Evolutionary conservation across 352 stramenopile species (phyloP), one percentile per base, ranked within the genome.

Genomic region (Globisporangium takayamanum): DNA sequence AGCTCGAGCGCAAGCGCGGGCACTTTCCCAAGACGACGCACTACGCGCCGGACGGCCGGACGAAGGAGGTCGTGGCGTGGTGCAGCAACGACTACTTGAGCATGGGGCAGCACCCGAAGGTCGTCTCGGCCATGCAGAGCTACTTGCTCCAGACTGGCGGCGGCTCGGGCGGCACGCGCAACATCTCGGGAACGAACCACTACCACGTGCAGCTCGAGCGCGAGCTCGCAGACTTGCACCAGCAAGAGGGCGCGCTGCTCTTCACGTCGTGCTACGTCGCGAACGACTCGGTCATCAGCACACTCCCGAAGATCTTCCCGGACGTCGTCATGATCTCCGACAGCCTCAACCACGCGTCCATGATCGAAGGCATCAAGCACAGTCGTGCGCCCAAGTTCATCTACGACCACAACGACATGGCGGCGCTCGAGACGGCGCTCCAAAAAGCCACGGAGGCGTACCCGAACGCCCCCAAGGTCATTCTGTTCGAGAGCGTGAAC

Each of bases 101-200:
- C 60, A 96, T 97, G 88, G 87, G 88, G 11, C 87, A 97, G 64
- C 72, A 97, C 68, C 87, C 87, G 3, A 89, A 87, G 60, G 88
- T 97, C 16, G 74, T 96, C 45, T 68, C 59, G 0, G 77, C 88
- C 8, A 95, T 96, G 86, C 75, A 94, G 44, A 73, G 89, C 50
- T 93, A 83, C 52, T 60, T 95, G 3, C 66, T 88, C 52, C 87
- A 93, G 73, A 88, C 78, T 0, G 88, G 88, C 20, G 85, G 80
- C 20, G 88, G 88, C 28, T 85, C 84, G 8, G 87, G 88, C 53
- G 87, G 87, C 53, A 96, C 87, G 15, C 86, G 88, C 46, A 96
- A 96, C 73, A 97, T 97, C 60, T 92, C 79, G 22, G 88, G 88
- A 62, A 97, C 88, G 10, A 96, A 95, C 77, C 80, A 95, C 74